A percentile compares a stretch with the other conserved stretches of the same genome.
phyloP scores from a whole-genome alignment of 495 filamentous ascomycete species.

The Arthonia radiata region DNA sequence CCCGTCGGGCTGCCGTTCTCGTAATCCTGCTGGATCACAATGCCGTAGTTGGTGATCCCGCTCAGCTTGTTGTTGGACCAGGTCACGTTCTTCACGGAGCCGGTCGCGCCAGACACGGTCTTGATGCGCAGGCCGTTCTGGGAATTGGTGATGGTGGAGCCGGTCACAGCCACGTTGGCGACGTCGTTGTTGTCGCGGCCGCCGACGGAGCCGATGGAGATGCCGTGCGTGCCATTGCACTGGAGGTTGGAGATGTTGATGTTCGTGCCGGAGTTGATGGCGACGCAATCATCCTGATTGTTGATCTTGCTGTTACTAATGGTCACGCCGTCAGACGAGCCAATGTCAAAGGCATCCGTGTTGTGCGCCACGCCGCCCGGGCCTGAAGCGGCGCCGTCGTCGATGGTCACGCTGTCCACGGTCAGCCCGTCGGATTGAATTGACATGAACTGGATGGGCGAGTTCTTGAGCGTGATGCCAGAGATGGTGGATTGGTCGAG shows the following conservation, averaged over 20 bases:
- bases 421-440: constrained; percentile 25
- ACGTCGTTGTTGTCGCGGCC: constrained; percentile 26
- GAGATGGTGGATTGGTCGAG: constrained; percentile 19
- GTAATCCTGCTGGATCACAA: constrained; percentile 47
- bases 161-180: constrained; percentile 16
- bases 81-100: constrained; percentile 28
- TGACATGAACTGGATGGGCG: constrained; percentile 35
- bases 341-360: constrained; percentile 43
- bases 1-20: constrained; percentile 35
- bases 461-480: constrained; percentile 27
- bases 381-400: constrained; percentile 24
- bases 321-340: constrained; percentile 21
- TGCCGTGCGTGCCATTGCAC: constrained; percentile 38
- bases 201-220: constrained; percentile 42
- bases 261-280: constrained; percentile 30
- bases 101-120: constrained; percentile 31
- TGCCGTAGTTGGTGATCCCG: constrained; percentile 33
- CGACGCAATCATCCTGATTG: constrained; percentile 41
- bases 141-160: constrained; percentile 30
- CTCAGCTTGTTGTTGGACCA: constrained; percentile 34
- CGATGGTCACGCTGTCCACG: constrained; percentile 27
- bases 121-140: constrained; percentile 41
- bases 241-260: constrained; percentile 26
- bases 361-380: constrained; percentile 12
- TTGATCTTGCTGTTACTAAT: constrained; percentile 30